Base-by-base conservation (phyloP, 2,329 filamentous ascomycete species). In the Bertia moriformis region DNA sequence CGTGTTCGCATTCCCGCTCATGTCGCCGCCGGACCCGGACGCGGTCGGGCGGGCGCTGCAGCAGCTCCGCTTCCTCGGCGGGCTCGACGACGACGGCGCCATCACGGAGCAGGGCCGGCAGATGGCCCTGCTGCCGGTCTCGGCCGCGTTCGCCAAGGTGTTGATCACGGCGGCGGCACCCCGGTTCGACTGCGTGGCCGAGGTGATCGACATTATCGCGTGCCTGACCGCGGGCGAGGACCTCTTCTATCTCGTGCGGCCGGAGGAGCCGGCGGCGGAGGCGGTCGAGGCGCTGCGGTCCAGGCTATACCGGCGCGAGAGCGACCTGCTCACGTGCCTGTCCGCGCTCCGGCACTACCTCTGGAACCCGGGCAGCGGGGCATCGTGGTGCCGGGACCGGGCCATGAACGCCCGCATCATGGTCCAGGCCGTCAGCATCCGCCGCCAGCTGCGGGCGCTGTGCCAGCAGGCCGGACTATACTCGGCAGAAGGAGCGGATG, bases 101-200 rank as follows among this genome's bases (percentile, higher is more conserved):
- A 85, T 98, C 50, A 95, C 81, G 3, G 60, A 71, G 0, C 65
- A 75, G 14, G 91, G 91, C 1, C 65, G 69, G 33, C 79, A 80
- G 40, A 87, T 98, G 57, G 83, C 89, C 1, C 71, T 77, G 27
- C 75, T 96, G 17, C 91, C 91, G 1, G 69, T 98, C 1, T 78
- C 86, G 0, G 86, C 86, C 0, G 73, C 82, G 0, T 73, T 93
- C 5, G 87, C 82, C 0, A 75, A 87, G 1, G 86, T 94, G 1
- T 65, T 98, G 0, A 66, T 98, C 14, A 84, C 86, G 32, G 84
- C 88, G 1, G 75, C 79, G 0, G 71, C 72, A 4, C 22, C 22
- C 7, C 7, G 7, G 7, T 27, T n/a, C 22, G 22, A 27, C 22
- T 93, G 87, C 48, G 61, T 95, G 1, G 57, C 79, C 0, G 86